These are phyloP conservation scores for Stephania yunnanensis DNA, from an alignment of 164 flowering plant genomes.

Conservation along the genomic window DNA sequence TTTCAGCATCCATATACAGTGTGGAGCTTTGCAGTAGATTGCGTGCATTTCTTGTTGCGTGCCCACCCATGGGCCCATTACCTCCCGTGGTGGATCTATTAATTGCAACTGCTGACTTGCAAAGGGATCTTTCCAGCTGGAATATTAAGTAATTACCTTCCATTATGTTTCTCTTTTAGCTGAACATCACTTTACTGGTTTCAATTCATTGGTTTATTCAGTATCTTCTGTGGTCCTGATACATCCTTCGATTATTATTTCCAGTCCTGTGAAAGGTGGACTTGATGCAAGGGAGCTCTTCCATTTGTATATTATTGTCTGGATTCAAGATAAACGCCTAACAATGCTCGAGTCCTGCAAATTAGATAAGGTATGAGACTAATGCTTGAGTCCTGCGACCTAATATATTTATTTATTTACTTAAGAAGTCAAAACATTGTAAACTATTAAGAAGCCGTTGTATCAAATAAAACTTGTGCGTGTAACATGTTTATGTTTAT, in stretches of 20 bases:
- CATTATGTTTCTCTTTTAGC: not conserved
- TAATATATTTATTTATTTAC: not conserved
- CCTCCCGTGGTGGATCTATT: conserved; percentile 83
- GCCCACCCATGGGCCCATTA: conserved; percentile 86
- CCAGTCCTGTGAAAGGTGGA: conserved; percentile 82
- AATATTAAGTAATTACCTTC: conserved; percentile 49
- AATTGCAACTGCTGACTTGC: conserved; percentile 78
- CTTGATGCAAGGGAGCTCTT: conserved; percentile 91
- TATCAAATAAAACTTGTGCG: too few species aligned
- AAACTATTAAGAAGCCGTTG: not conserved
- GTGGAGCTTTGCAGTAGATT: conserved; percentile 74
- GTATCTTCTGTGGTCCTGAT: not conserved
- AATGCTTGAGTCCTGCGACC: not conserved
- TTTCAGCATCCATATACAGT: conserved; percentile 80
- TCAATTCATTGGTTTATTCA: not conserved
- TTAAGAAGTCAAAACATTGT: not conserved
- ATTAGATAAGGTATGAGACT: conserved; percentile 60
- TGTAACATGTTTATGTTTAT: too few species aligned
- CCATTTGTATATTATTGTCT: conserved; percentile 74
- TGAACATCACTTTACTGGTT: not conserved
- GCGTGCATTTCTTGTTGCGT: conserved; percentile 80
- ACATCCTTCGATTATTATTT: conserved; percentile 8
- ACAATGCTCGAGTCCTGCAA: conserved; percentile 78
- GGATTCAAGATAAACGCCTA: conserved; percentile 87
- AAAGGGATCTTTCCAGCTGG: conserved; percentile 78